Evolutionary conservation across 108 stramenopile species (phyloP).

Genomic region (Cyclotella choctawhatcheeana): DNA sequence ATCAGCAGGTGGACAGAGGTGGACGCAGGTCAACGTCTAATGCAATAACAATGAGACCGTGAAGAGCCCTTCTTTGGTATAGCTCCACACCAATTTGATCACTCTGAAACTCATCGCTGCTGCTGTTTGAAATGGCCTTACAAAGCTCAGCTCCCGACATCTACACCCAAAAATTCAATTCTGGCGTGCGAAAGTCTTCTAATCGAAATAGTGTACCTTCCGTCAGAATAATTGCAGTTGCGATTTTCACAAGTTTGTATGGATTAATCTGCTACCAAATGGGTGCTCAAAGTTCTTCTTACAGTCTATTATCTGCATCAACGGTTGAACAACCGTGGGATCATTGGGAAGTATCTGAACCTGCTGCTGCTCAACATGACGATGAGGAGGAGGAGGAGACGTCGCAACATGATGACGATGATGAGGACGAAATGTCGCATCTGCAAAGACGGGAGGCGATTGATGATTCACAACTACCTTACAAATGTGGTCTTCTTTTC

Average conservation of each 20-base stretch:
- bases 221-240: neutral
- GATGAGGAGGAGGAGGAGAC: too few species aligned
- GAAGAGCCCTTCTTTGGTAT: too few species aligned
- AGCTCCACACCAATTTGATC: too few species aligned
- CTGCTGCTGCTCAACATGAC: too few species aligned
- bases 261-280: conserved; percentile 5
- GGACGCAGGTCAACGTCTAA: too few species aligned
- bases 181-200: neutral
- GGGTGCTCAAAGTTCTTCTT: too few species aligned
- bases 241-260: neutral
- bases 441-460: neutral
- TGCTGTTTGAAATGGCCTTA: neutral
- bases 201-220: neutral
- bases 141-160: neutral
- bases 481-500: conserved; percentile 21
- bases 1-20: too few species aligned
- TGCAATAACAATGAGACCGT: too few species aligned
- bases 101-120: too few species aligned
- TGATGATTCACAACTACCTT: neutral
- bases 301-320: neutral
- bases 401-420: neutral
- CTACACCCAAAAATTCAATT: neutral
- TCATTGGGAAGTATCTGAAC: too few species aligned
- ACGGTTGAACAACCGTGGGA: too few species aligned
- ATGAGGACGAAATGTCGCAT: neutral